Evolutionary conservation across 2,329 filamentous ascomycete species (phyloP), one percentile per base, ranked within the genome.

Genomic region (Pseudohalonectria lignicola): DNA sequence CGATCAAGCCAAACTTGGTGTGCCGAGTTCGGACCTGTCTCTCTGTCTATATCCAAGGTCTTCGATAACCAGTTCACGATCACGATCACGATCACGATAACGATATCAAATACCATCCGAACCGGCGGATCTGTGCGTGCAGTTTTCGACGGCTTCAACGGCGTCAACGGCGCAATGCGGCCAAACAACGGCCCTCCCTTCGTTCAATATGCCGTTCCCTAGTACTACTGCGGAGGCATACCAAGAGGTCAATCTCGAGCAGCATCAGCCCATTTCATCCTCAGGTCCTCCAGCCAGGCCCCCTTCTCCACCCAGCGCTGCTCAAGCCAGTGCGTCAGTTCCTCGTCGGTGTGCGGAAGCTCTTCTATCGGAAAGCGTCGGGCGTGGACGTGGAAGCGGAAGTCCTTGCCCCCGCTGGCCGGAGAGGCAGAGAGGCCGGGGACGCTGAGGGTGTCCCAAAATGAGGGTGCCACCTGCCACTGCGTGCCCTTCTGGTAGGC

Each of bases 221-320:
- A 29, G n/a, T 10, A 9, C 26, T n/a, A 29, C 26, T n/a, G 26
- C 26, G n/a, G 26, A 29, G 10, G 9, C 10, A 29, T 29, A 10
- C n/a, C n/a, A n/a, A n/a, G n/a, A n/a, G n/a, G n/a, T n/a, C n/a
- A n/a, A n/a, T n/a, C n/a, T n/a, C n/a, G n/a, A n/a, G 28, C 25
- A 34, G 42, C 43, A 34, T 44, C 44, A 8, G 53, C 51, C 64
- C 64, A 69, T 48, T 65, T 57, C 16, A 51, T 46, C 42, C 57
- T 60, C 47, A 63, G 62, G 30, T 43, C 49, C 41, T 72, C 67
- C 20, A 75, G 51, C 58, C 62, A 70, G 39, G 65, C 54, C 3
- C 68, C 70, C 50, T 74, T 75, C 47, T 69, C 66, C 19, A 72
- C 47, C 69, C 68, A 74, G 28, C 63, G 50, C 39, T 62, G 53